A percentile compares a stretch with the other conserved stretches of the same genome.
phyloP scores from a whole-genome alignment of 441 rosid species.

The Eutrema salsugineum region DNA sequence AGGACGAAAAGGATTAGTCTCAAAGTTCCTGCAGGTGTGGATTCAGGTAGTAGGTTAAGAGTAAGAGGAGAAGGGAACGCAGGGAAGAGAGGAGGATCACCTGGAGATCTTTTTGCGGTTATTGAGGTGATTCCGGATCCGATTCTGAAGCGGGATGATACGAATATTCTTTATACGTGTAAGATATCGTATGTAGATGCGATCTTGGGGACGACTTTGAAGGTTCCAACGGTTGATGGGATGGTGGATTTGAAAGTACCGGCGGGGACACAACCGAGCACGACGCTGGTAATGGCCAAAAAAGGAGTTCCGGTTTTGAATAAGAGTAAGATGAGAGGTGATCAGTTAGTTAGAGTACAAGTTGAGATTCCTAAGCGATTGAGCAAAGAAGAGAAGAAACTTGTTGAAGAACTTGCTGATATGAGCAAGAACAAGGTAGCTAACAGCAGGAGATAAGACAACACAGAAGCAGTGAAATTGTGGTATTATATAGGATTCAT shows the following conservation, averaged over 20 bases:
- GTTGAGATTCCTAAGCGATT: constrained; percentile 93
- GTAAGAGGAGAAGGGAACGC: constrained; percentile 94
- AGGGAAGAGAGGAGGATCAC: constrained; percentile 86
- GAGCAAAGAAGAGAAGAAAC: constrained; percentile 82
- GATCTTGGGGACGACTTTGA: constrained; percentile 78
- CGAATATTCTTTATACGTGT: constrained; percentile 78
- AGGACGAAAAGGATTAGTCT: constrained; percentile 85
- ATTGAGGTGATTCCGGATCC: constrained; percentile 88
- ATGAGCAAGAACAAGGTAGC: constrained; percentile 86
- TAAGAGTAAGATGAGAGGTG: constrained; percentile 90
- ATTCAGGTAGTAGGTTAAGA: constrained; percentile 89
- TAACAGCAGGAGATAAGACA: constrained; percentile 55
- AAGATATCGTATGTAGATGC: constrained; percentile 92
- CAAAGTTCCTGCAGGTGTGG: constrained; percentile 95
- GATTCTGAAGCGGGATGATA: constrained; percentile 80
- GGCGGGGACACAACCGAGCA: constrained; percentile 89
- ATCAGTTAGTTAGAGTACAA: constrained; percentile 92
- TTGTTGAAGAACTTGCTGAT: constrained; percentile 87
- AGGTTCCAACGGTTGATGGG: constrained; percentile 94
- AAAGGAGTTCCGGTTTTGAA: constrained; percentile 89
- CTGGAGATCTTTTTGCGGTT: constrained; percentile 86
- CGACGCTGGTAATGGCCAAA: constrained; percentile 89
- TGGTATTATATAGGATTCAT: constrained; percentile 18
- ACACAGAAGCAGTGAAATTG: background rate
- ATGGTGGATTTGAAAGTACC: constrained; percentile 93